Conservation (phyloP, 2,329 filamentous ascomycete species). For the Scortechinia acanthostroma region DNA sequence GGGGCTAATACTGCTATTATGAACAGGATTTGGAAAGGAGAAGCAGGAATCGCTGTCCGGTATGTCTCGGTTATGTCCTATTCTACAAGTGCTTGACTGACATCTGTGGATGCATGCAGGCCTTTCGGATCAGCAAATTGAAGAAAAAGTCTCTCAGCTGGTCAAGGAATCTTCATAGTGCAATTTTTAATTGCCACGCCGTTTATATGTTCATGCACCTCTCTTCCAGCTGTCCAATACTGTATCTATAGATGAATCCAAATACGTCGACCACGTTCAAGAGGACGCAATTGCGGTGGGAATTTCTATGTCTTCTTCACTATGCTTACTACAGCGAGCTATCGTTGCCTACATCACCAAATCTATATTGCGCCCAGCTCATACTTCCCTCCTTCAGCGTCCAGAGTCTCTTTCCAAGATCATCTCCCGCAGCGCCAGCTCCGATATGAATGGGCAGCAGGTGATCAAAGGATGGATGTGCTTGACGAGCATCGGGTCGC, state of each 20-base stretch:
- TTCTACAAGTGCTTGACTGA: no score
- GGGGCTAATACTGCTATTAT: neutral
- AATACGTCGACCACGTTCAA: no score
- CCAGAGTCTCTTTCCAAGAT: conserved; percentile 28
- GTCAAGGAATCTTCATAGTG: conserved; percentile 30
- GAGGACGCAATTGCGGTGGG: no score
- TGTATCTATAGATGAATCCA: conserved; percentile 2
- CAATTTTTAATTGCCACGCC: neutral
- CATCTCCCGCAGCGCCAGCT: conserved; percentile 36
- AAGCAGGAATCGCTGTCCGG: conserved; percentile 50
- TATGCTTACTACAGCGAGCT: neutral
- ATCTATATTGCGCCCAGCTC: conserved; percentile 44
- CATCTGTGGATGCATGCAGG: no score
- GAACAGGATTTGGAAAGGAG: conserved; percentile 53
- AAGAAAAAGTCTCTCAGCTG: conserved; percentile 52
- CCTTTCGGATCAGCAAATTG: conserved; percentile 59
- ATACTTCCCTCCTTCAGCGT: conserved; percentile 37
- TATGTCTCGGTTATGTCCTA: no score
- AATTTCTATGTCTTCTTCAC: neutral
- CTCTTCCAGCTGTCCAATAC: neutral
- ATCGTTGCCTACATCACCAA: conserved; percentile 9
- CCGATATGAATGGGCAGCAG: conserved; percentile 43
- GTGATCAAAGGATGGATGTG: conserved; percentile 40
- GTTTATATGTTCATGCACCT: neutral
- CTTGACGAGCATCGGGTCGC: conserved; percentile 34